Percentiles rank a stretch among this genome's conserved stretches.
phyloP scores from a whole-genome alignment of 208 protist genomes.

The Leptomonas pyrrhocoris region DNA sequence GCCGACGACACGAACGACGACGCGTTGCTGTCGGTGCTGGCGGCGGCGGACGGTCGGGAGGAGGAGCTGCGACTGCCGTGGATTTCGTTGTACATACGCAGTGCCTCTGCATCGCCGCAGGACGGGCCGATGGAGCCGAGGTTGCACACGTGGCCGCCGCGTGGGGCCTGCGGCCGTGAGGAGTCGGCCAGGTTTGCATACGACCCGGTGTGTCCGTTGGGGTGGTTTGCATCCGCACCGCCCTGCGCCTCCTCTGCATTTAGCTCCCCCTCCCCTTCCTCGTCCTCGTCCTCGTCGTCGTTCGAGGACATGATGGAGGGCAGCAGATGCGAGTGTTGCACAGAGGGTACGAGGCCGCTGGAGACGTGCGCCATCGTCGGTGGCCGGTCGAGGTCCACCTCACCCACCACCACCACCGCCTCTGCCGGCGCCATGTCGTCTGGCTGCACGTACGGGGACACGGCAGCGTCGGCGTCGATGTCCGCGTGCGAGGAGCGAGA shows the following conservation, averaged over 20 bases:
- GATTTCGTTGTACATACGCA: slow-evolving; percentile 51
- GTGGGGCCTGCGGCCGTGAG: slow-evolving; percentile 20
- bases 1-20: slow-evolving; percentile 16
- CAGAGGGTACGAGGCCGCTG: slow-evolving; percentile 22
- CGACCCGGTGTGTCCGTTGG: background rate
- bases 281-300: slow-evolving; percentile 6
- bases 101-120: slow-evolving; percentile 34
- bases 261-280: background rate
- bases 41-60: background rate
- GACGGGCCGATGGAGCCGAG: slow-evolving; percentile 37
- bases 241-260: background rate
- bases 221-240: background rate
- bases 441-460: too few species aligned
- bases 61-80: slow-evolving; percentile 33
- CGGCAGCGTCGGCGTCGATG: background rate
- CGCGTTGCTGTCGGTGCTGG: background rate
- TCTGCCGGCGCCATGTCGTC: background rate
- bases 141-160: slow-evolving; percentile 27
- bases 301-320: background rate
- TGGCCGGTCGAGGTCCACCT: slow-evolving; percentile 12
- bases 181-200: slow-evolving; percentile 8
- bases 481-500: background rate
- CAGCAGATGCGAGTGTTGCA: background rate
- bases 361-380: slow-evolving; percentile 32
- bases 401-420: background rate